A percentile compares a stretch with the other conserved stretches of the same genome.
Conservation (phyloP, 805 yeast genomes). For the Candida sithepensis region DNA sequence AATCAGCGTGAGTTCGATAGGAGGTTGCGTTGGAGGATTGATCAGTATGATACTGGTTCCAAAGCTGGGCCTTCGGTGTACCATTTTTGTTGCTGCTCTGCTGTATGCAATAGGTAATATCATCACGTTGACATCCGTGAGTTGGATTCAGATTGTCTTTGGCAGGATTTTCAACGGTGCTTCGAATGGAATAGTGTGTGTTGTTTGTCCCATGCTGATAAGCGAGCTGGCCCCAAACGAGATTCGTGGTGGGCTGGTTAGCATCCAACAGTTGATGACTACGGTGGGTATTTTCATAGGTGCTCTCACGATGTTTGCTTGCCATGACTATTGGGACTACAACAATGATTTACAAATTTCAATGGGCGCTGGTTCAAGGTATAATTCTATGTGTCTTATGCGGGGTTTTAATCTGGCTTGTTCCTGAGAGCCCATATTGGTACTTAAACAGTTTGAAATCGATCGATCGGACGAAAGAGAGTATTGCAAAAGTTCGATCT, state of each 20-base stretch:
- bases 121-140: constrained; percentile 12
- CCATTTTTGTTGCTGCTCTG: constrained; percentile 22
- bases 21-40: constrained; percentile 33
- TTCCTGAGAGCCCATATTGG: constrained; percentile 36
- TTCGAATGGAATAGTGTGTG: constrained; percentile 30
- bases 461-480: background rate
- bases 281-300: constrained; percentile 34
- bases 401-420: constrained; percentile 21
- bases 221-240: constrained; percentile 32
- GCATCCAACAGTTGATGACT: constrained; percentile 31
- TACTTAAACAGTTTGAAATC: constrained; percentile 14
- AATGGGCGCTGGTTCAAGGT: constrained; percentile 21
- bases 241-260: constrained; percentile 30
- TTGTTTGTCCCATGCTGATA: constrained; percentile 34
- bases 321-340: constrained; percentile 8
- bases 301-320: constrained; percentile 20
- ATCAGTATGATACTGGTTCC: constrained; percentile 22
- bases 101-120: constrained; percentile 21
- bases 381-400: constrained; percentile 13
- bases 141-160: constrained; percentile 24
- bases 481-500: constrained; percentile 15
- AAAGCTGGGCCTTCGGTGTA: constrained; percentile 22
- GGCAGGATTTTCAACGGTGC: constrained; percentile 31
- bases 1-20: constrained; percentile 28
- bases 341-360: constrained; percentile 20